Evolutionary conservation across 192 early-diverging fungal species (phyloP).

Genomic region (Lunasporangiospora selenospora): DNA sequence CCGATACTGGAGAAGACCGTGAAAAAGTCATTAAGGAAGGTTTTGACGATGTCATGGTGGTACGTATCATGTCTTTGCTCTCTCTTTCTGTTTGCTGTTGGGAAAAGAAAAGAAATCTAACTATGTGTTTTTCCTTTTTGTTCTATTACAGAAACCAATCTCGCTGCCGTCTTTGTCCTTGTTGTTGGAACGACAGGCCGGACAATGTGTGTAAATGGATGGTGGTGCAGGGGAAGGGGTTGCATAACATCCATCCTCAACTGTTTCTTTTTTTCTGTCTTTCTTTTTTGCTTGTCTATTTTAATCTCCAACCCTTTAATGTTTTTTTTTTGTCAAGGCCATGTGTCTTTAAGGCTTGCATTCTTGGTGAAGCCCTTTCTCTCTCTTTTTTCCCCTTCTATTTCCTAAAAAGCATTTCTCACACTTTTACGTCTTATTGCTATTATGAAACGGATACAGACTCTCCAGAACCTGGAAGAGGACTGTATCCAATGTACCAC

Average conservation of each 20-base stretch:
- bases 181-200: slow-evolving; percentile 23
- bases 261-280: background rate
- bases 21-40: slow-evolving; percentile 25
- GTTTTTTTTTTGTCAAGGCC: background rate
- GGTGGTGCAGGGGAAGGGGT: background rate
- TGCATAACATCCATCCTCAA: background rate
- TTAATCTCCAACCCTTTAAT: background rate
- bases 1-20: slow-evolving; percentile 42
- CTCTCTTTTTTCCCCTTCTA: background rate
- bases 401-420: too few species aligned
- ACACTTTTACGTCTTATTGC: too few species aligned
- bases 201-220: too few species aligned
- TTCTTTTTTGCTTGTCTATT: background rate
- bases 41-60: slow-evolving; percentile 46
- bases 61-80: slow-evolving; percentile 1
- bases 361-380: background rate
- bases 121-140: background rate
- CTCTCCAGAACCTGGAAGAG: too few species aligned
- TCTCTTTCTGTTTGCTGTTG: background rate
- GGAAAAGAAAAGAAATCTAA: background rate
- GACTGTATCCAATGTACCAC: too few species aligned
- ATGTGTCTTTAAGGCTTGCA: background rate
- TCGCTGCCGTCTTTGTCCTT: slow-evolving; percentile 38
- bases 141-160: slow-evolving; percentile 23
- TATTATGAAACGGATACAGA: too few species aligned